phyloP scores from a whole-genome alignment of 2,329 filamentous ascomycete genomes.

The Claviceps maximensis region DNA sequence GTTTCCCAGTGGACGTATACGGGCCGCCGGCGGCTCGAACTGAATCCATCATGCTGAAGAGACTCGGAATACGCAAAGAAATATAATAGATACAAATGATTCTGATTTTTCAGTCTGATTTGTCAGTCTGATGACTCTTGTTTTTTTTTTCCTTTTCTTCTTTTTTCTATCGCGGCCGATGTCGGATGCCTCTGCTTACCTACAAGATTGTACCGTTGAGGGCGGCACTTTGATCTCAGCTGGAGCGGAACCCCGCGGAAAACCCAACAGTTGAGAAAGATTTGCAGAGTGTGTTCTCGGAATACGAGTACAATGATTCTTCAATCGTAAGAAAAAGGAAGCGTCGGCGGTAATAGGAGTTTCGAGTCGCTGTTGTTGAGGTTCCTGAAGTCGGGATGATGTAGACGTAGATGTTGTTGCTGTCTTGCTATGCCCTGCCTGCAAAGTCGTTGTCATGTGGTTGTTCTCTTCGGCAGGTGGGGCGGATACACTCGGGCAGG shows the following conservation, averaged over 20 bases:
- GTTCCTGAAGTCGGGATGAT: neutral
- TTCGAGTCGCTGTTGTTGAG: neutral
- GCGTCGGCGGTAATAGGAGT: neutral
- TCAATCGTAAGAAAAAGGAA: neutral
- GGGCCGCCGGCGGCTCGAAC: conserved; percentile 2
- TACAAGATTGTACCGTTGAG: neutral
- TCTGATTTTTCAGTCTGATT: neutral
- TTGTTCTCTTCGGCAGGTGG: neutral
- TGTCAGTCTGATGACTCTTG: neutral
- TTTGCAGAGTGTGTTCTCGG: neutral
- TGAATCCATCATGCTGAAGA: conserved; percentile 7
- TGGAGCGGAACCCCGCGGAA: conserved; percentile 3
- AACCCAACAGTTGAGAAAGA: neutral
- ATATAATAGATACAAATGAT: neutral
- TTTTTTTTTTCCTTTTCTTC: no score
- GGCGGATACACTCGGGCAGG: neutral
- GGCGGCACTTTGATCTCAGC: neutral
- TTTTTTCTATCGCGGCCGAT: neutral
- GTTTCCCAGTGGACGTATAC: conserved; percentile 15
- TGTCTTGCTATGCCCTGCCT: neutral
- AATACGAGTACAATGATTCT: no score
- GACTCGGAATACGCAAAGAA: neutral
- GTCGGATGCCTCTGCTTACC: neutral
- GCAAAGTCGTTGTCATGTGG: conserved; percentile 3
- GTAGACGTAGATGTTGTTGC: neutral